These are phyloP conservation scores for Colletotrichum falcatum DNA, from an alignment of 2,329 filamentous ascomycete genomes.

Conservation along the genomic window DNA sequence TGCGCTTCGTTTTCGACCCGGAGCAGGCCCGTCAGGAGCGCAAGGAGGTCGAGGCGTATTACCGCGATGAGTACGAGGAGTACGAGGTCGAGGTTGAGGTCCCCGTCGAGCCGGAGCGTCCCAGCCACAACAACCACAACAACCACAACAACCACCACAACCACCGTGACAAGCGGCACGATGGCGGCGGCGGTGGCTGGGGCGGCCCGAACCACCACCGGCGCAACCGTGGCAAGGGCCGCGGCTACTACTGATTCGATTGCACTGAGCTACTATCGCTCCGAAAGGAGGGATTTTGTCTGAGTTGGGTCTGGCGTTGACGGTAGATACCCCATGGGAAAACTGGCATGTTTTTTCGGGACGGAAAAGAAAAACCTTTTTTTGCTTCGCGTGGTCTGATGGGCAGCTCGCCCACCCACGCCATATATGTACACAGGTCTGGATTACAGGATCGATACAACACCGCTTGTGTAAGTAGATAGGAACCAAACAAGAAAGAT, in stretches of 20 bases:
- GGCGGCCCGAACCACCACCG: constrained; percentile 26
- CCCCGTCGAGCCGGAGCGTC: constrained; percentile 52
- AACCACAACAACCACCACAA: constrained; percentile 16
- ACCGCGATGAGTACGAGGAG: constrained; percentile 80
- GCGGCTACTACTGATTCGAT: constrained; percentile 31
- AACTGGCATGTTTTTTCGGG: constrained; percentile 26
- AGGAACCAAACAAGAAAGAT: not conserved
- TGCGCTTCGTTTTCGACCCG: constrained; percentile 89
- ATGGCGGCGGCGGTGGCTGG: constrained; percentile 16
- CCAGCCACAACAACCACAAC: constrained; percentile 13
- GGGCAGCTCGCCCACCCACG: not conserved
- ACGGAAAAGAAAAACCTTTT: not conserved
- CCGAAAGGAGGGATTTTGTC: constrained; percentile 17
- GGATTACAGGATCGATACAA: constrained; percentile 3
- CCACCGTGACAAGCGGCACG: constrained; percentile 30
- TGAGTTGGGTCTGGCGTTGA: constrained; percentile 31
- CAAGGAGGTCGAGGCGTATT: constrained; percentile 74
- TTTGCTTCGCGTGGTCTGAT: not conserved
- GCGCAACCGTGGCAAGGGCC: constrained; percentile 26
- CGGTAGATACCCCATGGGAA: constrained; percentile 36
- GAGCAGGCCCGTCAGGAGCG: constrained; percentile 80
- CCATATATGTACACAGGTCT: constrained; percentile 18
- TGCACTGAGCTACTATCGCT: not conserved
- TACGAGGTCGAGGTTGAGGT: constrained; percentile 84
- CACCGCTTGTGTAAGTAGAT: constrained; percentile 3